A percentile compares a stretch with the other conserved stretches of the same genome.
These are phyloP conservation scores for Dispira simplex DNA, from an alignment of 192 early-diverging fungal genomes.

Conservation along the genomic window DNA sequence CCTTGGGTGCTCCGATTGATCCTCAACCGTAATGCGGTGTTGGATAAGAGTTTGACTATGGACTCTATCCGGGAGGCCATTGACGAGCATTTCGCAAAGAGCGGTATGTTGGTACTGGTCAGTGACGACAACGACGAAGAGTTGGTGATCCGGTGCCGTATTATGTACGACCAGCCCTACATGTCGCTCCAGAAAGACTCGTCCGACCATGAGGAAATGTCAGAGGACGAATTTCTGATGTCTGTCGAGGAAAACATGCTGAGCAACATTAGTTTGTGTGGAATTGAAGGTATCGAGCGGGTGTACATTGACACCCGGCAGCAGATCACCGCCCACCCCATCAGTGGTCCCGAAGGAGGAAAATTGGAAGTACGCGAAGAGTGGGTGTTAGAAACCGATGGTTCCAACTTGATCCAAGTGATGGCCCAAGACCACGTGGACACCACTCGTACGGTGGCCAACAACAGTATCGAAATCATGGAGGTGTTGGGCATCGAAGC, in stretches of 20 bases:
- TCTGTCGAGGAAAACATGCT: slow-evolving; percentile 79
- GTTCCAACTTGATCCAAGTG: slow-evolving; percentile 67
- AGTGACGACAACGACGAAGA: slow-evolving; percentile 83
- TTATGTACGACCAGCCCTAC: slow-evolving; percentile 48
- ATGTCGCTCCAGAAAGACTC: slow-evolving; percentile 30
- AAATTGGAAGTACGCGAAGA: slow-evolving; percentile 46
- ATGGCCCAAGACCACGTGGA: slow-evolving; percentile 77
- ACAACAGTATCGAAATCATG: slow-evolving; percentile 84
- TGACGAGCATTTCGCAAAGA: slow-evolving; percentile 51
- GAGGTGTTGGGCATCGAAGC: slow-evolving; percentile 95
- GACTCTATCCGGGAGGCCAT: slow-evolving; percentile 68
- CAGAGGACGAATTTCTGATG: slow-evolving; percentile 82
- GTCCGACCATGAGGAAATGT: slow-evolving; percentile 43
- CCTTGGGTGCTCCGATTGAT: slow-evolving; percentile 67
- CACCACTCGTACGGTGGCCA: slow-evolving; percentile 64
- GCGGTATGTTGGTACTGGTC: slow-evolving; percentile 65
- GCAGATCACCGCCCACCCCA: slow-evolving; percentile 13
- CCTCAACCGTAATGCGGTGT: slow-evolving; percentile 62
- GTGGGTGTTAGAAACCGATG: slow-evolving; percentile 57
- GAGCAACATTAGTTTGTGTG: slow-evolving; percentile 70
- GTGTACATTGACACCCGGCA: slow-evolving; percentile 63
- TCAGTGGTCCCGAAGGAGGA: slow-evolving; percentile 36
- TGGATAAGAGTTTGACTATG: slow-evolving; percentile 82
- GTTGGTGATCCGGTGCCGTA: slow-evolving; percentile 76
- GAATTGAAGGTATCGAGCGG: slow-evolving; percentile 70